Evolutionary conservation across 306 rosid species (phyloP).

Genomic region (Citrullus mucosospermus): DNA sequence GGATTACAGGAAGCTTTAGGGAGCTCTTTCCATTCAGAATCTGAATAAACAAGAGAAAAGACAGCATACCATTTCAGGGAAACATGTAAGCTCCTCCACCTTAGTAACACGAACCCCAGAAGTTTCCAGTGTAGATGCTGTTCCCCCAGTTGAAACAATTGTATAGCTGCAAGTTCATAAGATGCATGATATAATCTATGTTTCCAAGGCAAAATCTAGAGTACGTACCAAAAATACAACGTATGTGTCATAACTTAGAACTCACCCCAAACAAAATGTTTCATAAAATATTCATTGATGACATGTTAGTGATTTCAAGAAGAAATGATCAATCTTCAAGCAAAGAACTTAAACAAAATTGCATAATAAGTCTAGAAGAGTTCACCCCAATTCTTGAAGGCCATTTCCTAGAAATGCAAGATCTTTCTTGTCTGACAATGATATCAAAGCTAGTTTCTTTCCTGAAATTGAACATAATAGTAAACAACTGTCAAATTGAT

Average conservation of each 20-base stretch:
- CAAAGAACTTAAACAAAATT: not conserved
- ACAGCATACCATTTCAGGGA: slow-evolving; percentile 80
- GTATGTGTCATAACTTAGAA: not conserved
- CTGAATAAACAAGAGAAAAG: not conserved
- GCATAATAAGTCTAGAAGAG: slow-evolving; percentile 3
- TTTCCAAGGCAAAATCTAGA: not conserved
- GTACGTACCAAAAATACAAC: not conserved
- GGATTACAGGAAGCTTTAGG: not conserved
- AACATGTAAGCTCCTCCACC: slow-evolving; percentile 75
- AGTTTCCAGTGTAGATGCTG: slow-evolving; percentile 68
- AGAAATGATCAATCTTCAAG: not conserved
- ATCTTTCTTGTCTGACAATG: slow-evolving; percentile 81
- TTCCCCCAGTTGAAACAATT: slow-evolving; percentile 96
- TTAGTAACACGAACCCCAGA: slow-evolving; percentile 75
- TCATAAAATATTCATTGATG: not conserved
- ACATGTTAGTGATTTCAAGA: not conserved
- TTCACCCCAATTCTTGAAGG: slow-evolving; percentile 72
- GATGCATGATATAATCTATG: not conserved
- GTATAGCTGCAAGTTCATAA: slow-evolving; percentile 33
- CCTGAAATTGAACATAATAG: slow-evolving; percentile 27
- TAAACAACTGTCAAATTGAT: slow-evolving; percentile 1
- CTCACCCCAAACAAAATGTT: not conserved
- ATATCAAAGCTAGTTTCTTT: slow-evolving; percentile 66
- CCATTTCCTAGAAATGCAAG: slow-evolving; percentile 67
- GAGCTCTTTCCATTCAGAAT: not conserved